A percentile compares a stretch with the other conserved stretches of the same genome.
These are phyloP conservation scores for Tylopilus sp. DNA, from an alignment of 768 basidiomycete species.

Conservation along the genomic window DNA sequence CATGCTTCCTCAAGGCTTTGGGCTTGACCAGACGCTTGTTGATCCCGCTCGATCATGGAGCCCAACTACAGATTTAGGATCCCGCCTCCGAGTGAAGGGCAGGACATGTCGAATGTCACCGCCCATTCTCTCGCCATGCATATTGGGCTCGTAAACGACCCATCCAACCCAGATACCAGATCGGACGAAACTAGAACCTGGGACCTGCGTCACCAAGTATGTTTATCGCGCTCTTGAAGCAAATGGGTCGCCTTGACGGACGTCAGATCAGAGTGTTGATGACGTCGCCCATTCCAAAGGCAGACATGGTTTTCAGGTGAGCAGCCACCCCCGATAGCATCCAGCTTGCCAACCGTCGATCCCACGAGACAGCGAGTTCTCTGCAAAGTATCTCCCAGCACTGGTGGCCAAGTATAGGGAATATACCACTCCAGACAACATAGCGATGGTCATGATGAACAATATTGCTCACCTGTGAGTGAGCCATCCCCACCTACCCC, in stretches of 20 bases:
- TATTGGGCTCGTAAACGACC: conserved; percentile 12
- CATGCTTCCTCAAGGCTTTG: too few species aligned
- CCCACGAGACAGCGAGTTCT: conserved; percentile 20
- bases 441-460: conserved; percentile 33
- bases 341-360: background rate
- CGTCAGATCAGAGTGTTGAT: conserved; percentile 31
- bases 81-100: background rate
- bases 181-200: conserved; percentile 4
- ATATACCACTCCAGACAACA: conserved; percentile 21
- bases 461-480: conserved; percentile 14
- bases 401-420: conserved; percentile 31
- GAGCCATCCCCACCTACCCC: background rate
- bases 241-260: background rate
- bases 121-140: conserved; percentile 10
- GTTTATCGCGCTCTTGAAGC: too few species aligned
- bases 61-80: background rate
- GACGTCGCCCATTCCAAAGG: conserved; percentile 11
- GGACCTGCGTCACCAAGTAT: conserved; percentile 12
- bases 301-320: conserved; percentile 2
- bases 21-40: background rate
- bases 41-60: background rate
- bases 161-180: background rate
- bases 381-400: conserved; percentile 38
- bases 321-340: conserved; percentile 23
- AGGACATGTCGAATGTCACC: conserved; percentile 9